Percentiles rank a stretch among this genome's conserved stretches.
Conservation (phyloP, 1,284 basidiomycete species). For the Mycena citricolor region DNA sequence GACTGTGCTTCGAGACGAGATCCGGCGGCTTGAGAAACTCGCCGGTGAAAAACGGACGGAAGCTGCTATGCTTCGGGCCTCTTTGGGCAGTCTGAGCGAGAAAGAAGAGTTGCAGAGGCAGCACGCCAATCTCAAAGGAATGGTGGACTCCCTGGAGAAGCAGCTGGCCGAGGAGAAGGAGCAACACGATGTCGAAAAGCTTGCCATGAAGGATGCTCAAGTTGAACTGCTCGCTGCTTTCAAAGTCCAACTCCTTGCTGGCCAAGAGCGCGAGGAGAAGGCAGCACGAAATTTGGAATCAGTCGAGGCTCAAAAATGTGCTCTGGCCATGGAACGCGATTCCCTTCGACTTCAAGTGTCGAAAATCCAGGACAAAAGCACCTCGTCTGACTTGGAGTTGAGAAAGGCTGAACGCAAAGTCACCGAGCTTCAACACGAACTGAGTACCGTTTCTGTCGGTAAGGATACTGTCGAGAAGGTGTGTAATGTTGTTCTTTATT, state of each 20-base stretch:
- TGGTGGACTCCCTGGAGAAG: slow-evolving; percentile 9
- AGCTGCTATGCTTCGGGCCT: slow-evolving; percentile 11
- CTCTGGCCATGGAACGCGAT: slow-evolving; percentile 43
- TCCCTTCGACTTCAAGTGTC: slow-evolving; percentile 41
- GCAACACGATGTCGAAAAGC: slow-evolving; percentile 24
- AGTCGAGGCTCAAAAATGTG: slow-evolving; percentile 32
- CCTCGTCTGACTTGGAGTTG: slow-evolving; percentile 54
- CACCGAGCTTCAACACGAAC: slow-evolving; percentile 51
- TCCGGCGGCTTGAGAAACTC: slow-evolving; percentile 16
- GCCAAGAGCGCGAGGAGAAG: slow-evolving; percentile 60
- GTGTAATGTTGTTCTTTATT: slow-evolving; percentile 46
- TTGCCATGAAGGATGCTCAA: slow-evolving; percentile 39
- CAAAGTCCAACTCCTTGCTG: slow-evolving; percentile 58
- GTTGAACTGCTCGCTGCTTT: slow-evolving; percentile 37
- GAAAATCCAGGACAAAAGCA: slow-evolving; percentile 42
- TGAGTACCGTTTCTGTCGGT: slow-evolving; percentile 47
- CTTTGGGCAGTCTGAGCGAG: slow-evolving; percentile 12
- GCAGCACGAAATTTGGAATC: slow-evolving; percentile 44
- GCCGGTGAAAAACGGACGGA: slow-evolving; percentile 15
- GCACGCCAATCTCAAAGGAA: slow-evolving; percentile 6
- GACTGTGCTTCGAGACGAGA: slow-evolving; percentile 13
- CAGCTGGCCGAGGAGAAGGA: slow-evolving; percentile 8
- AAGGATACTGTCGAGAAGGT: slow-evolving; percentile 56
- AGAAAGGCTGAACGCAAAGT: slow-evolving; percentile 53
- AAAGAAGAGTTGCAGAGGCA: slow-evolving; percentile 5